Base-by-base conservation (phyloP, 192 early-diverging fungal genomes). In the Umbelopsis vinacea region DNA sequence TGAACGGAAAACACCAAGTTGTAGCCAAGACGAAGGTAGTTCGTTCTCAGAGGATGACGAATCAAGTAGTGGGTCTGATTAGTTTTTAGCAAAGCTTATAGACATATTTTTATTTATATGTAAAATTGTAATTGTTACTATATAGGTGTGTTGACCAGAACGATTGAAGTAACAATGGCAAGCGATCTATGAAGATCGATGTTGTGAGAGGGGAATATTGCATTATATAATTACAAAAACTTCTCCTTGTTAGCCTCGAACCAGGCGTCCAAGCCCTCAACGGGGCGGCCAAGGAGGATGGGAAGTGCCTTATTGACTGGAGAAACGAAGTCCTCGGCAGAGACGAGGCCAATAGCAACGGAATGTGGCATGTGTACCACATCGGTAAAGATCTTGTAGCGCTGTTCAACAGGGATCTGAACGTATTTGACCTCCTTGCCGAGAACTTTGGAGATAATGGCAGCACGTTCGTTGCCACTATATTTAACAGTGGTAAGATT, bases 361-460 rank as follows among this genome's bases (percentile, higher is more conserved):
- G 19, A 6, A 37, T 63, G 57, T 19, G 57, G 57, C 57, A 63
- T 63, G 33, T 63, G 57, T 6, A 35, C 57, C 17, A 37, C 15
- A 35, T 63, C 35, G 12, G 33, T 19, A 6, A 37, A 37, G 29
- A n/a, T 17, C 17, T 63, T 14, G 57, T 63, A 63, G 17, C 26
- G 57, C 26, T 63, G 57, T n/a, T 29, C 57, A n/a, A 37, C 17
- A 15, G 57, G 14, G 1, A 63, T 29, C 37, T 63, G 57, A 4
- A 63, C 57, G 12, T 63, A 63, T 3, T 63, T 63, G 33, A 63
- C 17, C 29, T 29, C 33, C 33, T 63, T 63, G 19, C 57, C 57
- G 3, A 63, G 8, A 4, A 35, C 57, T 1, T 26, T 22, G 11
- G 57, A 63, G 19, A 63, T n/a, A 19, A n/a, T 33, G 15, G 26